phyloP scores from a whole-genome alignment of 2,329 filamentous ascomycete genomes.

The Penicillium sp. region DNA sequence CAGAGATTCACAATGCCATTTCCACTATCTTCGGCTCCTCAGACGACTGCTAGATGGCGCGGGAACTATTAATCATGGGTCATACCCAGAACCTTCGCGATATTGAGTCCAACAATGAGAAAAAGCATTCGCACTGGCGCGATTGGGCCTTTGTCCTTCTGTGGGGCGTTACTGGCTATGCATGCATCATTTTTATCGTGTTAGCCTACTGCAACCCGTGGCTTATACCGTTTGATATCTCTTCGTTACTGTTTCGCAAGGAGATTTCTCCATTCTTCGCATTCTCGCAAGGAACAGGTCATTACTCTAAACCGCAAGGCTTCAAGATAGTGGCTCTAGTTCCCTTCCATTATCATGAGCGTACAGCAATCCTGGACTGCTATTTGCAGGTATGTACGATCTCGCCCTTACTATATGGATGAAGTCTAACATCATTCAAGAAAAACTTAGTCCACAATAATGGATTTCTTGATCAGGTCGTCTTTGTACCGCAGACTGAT shows the following conservation, averaged over 20 bases:
- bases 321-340: slow-evolving; percentile 43
- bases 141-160: slow-evolving; percentile 22
- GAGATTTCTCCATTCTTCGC: slow-evolving; percentile 31
- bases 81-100: slow-evolving; percentile 17
- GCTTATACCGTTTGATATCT: slow-evolving; percentile 20
- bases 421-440: slow-evolving; percentile 15
- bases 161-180: slow-evolving; percentile 27
- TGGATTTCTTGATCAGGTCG: slow-evolving; percentile 45
- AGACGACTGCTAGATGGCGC: not conserved
- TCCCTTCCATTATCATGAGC: slow-evolving; percentile 37
- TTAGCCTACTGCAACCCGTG: slow-evolving; percentile 23
- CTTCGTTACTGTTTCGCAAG: slow-evolving; percentile 23
- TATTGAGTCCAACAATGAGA: slow-evolving; percentile 22
- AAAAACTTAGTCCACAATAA: slow-evolving; percentile 42
- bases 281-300: slow-evolving; percentile 27
- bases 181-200: slow-evolving; percentile 24
- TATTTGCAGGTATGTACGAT: slow-evolving; percentile 39
- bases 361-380: slow-evolving; percentile 43
- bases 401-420: too few relatives aligned
- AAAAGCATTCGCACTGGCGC: slow-evolving; percentile 15
- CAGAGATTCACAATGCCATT: not conserved
- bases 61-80: slow-evolving; percentile 23
- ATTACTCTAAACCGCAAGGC: slow-evolving; percentile 36
- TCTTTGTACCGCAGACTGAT: slow-evolving; percentile 44
- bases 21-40: not conserved